Evolutionary conservation across 2,329 filamentous ascomycete genomes (phyloP), one percentile per base, ranked within the genome.

Genomic region (Diaporthe citriasiana): DNA sequence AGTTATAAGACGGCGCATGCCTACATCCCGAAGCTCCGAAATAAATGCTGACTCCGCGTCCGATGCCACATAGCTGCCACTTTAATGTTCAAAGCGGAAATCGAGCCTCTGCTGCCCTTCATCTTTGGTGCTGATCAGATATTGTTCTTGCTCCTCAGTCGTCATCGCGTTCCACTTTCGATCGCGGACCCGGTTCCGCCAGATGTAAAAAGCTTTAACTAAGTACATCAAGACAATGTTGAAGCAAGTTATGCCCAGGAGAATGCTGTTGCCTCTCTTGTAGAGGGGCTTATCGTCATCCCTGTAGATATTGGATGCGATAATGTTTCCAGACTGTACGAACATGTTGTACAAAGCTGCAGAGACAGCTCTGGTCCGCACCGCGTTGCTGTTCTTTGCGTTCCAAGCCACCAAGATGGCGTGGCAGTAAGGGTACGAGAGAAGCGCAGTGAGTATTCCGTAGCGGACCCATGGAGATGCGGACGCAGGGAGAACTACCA

Each of bases 21-120:
- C 40, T 8, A 45, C 4, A 25, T 25, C n/a, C 47, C 47, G 38
- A 63, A 63, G 40, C 25, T 30, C 33, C 63, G 35, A 40, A 30
- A 15, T 22, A 25, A 5, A 7, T 40, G 19, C 65, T 45, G 7
- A 17, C 17, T 30, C 25, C 33, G 40, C 22, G n/a, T 13, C 4
- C 40, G 6, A 25, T 7, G n/a, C n/a, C 13, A 6, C 42, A 8
- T 19, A 8, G 10, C 17, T 19, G n/a, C 8, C 12, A 35, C 19
- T 1, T 72, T 69, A 78, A 47, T 87, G 86, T 15, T 80, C 85
- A 75, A 90, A 90, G 25, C 86, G 79, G 77, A 90, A 90, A 76
- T 90, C 88, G 71, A 89, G 79, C 78, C 89, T 85, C 80, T 89
- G 87, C 73, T 85, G 85, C 0, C 89, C 89, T 78, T 89, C 83